Percentiles rank a stretch among this genome's conserved stretches.
These are phyloP conservation scores for Suillus lakei DNA, from an alignment of 768 basidiomycete genomes.

Conservation along the genomic window DNA sequence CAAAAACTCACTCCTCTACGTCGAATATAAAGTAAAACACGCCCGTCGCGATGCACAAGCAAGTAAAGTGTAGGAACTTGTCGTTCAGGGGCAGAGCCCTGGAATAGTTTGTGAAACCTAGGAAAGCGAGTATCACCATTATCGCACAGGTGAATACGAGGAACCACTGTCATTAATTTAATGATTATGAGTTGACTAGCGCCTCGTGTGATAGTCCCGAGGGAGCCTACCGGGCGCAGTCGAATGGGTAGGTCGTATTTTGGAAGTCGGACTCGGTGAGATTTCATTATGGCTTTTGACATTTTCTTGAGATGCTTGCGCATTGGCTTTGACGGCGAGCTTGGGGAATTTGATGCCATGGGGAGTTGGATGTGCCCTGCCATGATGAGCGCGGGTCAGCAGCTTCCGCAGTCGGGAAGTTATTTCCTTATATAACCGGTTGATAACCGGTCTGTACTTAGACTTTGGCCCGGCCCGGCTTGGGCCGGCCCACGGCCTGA, in stretches of 20 bases:
- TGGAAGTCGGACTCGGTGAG: constrained; percentile 63
- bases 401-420: constrained; percentile 4
- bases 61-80: constrained; percentile 81
- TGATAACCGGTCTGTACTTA: too few species aligned
- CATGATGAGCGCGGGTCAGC: constrained; percentile 12
- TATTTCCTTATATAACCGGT: constrained; percentile 7
- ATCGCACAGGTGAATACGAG: constrained; percentile 69
- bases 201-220: background rate
- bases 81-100: constrained; percentile 72
- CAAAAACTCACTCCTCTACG: constrained; percentile 77
- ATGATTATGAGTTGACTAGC: constrained; percentile 13
- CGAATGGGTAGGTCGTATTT: constrained; percentile 74
- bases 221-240: constrained; percentile 62
- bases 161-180: constrained; percentile 66
- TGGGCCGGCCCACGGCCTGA: too few species aligned
- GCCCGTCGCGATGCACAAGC: constrained; percentile 73
- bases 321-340: constrained; percentile 16
- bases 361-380: constrained; percentile 12
- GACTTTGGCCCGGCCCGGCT: too few species aligned
- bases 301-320: constrained; percentile 47
- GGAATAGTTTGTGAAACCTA: constrained; percentile 78
- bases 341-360: constrained; percentile 9
- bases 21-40: constrained; percentile 90
- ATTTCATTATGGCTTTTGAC: constrained; percentile 72
- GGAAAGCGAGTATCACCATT: constrained; percentile 71